Evolutionary conservation across 78 protist genomes (phyloP), one percentile per base, ranked within the genome.

Genomic region (Bodo saltans): DNA sequence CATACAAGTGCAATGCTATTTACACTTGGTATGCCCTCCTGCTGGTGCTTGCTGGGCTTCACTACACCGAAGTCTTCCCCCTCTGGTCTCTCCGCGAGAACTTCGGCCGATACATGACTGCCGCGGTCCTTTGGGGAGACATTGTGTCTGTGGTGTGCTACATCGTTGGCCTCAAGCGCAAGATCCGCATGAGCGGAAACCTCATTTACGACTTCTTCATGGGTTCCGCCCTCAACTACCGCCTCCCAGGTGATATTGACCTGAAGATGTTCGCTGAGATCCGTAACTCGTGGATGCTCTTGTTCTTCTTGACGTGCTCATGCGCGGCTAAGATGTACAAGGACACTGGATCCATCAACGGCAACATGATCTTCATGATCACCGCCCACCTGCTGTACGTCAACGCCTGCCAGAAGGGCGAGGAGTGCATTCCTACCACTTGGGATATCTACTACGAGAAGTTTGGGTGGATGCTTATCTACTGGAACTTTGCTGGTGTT

Each of bases 401-500:
- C 33, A 84, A 90, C 83, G 88, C 90, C 60, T 42, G 47, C 70
- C 30, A 0, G 35, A 84, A 87, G 84, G 93, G 93, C 37, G 93
- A 90, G 82, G 81, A 90, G 30, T 73, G 68, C 40, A 74, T 90
- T 12, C 84, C 81, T n/a, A 21, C 88, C 30, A 90, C 93, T 33
- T 90, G 91, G 91, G 93, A 90, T 53, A 90, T 87, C 38, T 79
- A n/a, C 75, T 74, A 87, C 83, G 93, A 90, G 40, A 79, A 84
- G 52, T 90, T 70, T 40, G 90, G 93, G 35, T 90, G 87, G 88
- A 90, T 90, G 93, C 85, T 87, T n/a, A 12, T 0, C 78, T 90
- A 73, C 81, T 90, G 93, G 93, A 90, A 90, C 79, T 29, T 87
- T 42, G 86, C 91, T 0, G 93, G 93, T n/a, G 92, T 89, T 26